Percentiles rank a stretch among this genome's conserved stretches.
These are phyloP conservation scores for Tuber microsphaerosporum DNA, from an alignment of 495 filamentous ascomycete species.

Conservation along the genomic window DNA sequence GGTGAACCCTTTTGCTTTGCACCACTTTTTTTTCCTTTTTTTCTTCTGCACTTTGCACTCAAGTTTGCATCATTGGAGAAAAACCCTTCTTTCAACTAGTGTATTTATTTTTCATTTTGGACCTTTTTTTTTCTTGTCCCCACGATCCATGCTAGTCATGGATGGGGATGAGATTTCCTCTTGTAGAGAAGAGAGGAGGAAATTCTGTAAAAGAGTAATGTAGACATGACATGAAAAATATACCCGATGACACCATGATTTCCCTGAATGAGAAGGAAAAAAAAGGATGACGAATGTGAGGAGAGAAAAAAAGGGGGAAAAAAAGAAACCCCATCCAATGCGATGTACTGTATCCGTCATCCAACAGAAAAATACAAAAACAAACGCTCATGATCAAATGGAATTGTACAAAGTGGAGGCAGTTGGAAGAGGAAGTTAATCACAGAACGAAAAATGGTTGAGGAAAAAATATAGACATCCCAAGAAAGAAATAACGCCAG, in stretches of 20 bases:
- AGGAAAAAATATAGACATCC: background rate
- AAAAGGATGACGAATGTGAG: background rate
- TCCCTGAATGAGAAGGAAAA: background rate
- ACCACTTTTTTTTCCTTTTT: background rate
- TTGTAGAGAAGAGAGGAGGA: background rate
- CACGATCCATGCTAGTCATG: background rate
- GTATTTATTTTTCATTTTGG: background rate
- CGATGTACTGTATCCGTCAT: background rate
- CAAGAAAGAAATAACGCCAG: slow-evolving; percentile 17
- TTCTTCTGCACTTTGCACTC: background rate
- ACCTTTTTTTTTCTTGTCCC: background rate
- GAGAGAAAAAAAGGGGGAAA: background rate
- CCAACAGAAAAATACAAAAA: background rate
- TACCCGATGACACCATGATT: slow-evolving; percentile 1
- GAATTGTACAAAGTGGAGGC: background rate
- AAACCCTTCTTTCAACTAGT: background rate
- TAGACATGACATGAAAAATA: slow-evolving; percentile 2
- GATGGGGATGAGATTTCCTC: slow-evolving; percentile 2
- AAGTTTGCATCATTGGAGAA: background rate
- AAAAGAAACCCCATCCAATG: background rate
- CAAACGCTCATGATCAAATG: background rate
- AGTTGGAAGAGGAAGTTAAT: background rate
- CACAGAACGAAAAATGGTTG: background rate
- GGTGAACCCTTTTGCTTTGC: background rate
- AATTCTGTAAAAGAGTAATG: background rate